Base-by-base conservation (phyloP, 1,284 basidiomycete genomes). In the Clitocybe nebularis region DNA sequence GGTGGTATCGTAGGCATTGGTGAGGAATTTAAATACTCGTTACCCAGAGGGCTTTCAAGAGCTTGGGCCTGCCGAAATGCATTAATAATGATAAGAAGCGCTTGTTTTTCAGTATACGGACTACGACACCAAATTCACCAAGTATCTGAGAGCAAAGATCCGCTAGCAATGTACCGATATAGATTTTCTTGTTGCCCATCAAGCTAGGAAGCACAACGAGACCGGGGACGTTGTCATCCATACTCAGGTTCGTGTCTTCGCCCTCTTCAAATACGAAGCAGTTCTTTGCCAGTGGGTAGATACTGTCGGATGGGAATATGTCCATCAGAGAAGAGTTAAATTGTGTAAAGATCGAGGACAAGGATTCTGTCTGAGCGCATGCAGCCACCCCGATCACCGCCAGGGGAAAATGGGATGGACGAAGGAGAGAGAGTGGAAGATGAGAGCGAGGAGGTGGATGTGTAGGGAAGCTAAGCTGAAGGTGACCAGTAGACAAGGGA, bases 91-190 rank as follows among this genome's bases (percentile, higher is more conserved):
- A 44, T 29, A 47, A 46, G 49, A 47, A 30, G 38, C 43, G 23
- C 20, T 5, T 40, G 13, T 50, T 25, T 25, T 29, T 30, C 35
- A 39, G 42, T 28, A 34, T 45, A 64, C 77, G 46, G 54, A 90
- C 87, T 69, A 93, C 62, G 30, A 78, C 75, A 23, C 89, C 85
- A 50, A 95, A 84, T 59, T 91, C 89, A 23, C 79, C 79, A 21
- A 95, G 69, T 34, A 94, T 80, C 48, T 85, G 81, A 23, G 91
- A 91, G 49, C 90, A 90, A 13, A 94, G 67, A 56, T 91, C 89
- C 10, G 89, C 89, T 35, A 95, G 65, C 20, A 94, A 65, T n/a
- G 88, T 89, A 21, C 86, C 84, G 39, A 94, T 75, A 62, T 92
- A 92, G 23, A 88, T 66, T 58, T 78, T 83, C 66, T 88, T 89